Evolutionary conservation across 768 basidiomycete species (phyloP), one percentile per base, ranked within the genome.

Genomic region (Suillus sp.): DNA sequence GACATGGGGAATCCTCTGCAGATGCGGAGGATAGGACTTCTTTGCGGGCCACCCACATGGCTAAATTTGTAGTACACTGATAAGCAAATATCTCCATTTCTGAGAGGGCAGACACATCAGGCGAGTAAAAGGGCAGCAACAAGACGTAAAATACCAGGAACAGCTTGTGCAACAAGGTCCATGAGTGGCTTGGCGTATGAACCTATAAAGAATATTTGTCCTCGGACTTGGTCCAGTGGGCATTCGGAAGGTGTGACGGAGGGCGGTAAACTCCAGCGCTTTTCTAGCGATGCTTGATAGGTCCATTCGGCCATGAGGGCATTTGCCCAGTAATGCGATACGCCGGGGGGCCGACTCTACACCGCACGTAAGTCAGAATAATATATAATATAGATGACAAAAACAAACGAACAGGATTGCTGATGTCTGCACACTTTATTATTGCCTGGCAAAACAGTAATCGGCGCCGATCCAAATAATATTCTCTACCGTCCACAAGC

Each of bases 341-440:
- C 92, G n/a, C 86, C 80, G 66, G 93, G 92, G 1, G 97, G 96
- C 22, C 96, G 95, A 66, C 90, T 90, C 96, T 98, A 69, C 38
- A 50, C 60, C 48, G 48, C 4, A 5, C 35, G 53, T 67, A 51
- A 68, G 59, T 63, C 34, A 61, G 48, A 11, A 27, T 45, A 60
- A 56, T 34, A 66, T 35, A 63, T 27, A 62, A 56, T 18, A 38
- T 20, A 34, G 43, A 45, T 13, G 7, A 54, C 25, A 11, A 38
- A 16, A 20, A 55, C n/a, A 35, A 20, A 85, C 95, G 67, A 73
- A 97, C 95, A 18, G 97, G 96, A 74, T 99, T 99, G 73, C 93
- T 95, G 71, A 99, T 99, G 78, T 99, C 97, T 20, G 96, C 95
- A 71, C 96, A 97, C 77, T 99, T 99, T 74, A 99, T 88, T 59